A percentile compares a stretch with the other conserved stretches of the same genome.
phyloP scores from a whole-genome alignment of 192 early-diverging fungal species.

The Globomyces pollinis-pini region DNA sequence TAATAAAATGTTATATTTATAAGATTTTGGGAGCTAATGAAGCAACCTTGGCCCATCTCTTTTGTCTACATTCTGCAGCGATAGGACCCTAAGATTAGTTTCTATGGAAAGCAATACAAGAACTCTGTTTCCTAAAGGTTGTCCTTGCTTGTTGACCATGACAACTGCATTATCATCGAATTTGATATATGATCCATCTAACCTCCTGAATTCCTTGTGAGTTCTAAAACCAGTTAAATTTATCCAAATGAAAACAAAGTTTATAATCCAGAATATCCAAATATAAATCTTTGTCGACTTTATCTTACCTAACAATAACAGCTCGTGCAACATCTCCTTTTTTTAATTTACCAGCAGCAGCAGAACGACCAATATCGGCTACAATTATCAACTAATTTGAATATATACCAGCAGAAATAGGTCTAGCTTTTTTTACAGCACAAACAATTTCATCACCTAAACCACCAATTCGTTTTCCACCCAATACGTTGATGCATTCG shows the following conservation, averaged over 20 bases:
- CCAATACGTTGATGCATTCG: conserved; percentile 91
- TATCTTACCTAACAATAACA: conserved; percentile 80
- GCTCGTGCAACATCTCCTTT: conserved; percentile 93
- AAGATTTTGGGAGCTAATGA: conserved; percentile 87
- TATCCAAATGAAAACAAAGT: no score
- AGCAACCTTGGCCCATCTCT: conserved; percentile 93
- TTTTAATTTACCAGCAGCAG: conserved; percentile 65
- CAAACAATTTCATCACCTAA: conserved; percentile 93
- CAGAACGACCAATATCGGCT: no score
- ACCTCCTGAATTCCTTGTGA: conserved; percentile 76
- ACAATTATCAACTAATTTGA: conserved; percentile 27
- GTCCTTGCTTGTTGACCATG: conserved; percentile 86
- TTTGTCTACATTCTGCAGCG: conserved; percentile 79
- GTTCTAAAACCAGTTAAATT: no score
- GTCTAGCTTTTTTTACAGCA: conserved; percentile 88
- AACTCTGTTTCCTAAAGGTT: conserved; percentile 90
- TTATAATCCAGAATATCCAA: no score
- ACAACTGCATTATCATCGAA: conserved; percentile 98
- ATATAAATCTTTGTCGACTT: no score
- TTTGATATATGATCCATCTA: conserved; percentile 83
- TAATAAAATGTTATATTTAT: no score
- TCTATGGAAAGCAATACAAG: conserved; percentile 82
- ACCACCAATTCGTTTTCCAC: conserved; percentile 12
- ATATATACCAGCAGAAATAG: conserved; percentile 42
- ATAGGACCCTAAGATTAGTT: conserved; percentile 72